Evolutionary conservation across 495 filamentous ascomycete genomes (phyloP).

Genomic region (Tuber microsphaerosporum): DNA sequence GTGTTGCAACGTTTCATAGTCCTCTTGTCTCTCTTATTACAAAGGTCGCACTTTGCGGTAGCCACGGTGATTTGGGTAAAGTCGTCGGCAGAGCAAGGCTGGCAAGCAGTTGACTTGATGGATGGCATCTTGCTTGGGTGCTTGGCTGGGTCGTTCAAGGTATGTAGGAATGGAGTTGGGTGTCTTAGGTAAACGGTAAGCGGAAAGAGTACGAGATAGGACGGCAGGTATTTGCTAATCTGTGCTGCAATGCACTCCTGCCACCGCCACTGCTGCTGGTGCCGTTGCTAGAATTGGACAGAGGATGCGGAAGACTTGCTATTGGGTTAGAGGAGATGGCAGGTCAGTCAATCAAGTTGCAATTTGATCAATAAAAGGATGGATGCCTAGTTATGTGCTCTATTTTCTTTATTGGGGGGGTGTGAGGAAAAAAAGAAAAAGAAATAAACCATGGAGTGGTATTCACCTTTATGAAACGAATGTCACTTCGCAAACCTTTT

Average conservation of each 20-base stretch:
- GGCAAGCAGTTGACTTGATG: slow-evolving; percentile 3
- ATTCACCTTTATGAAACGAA: slow-evolving; percentile 1
- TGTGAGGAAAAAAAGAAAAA: not conserved
- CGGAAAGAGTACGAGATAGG: not conserved
- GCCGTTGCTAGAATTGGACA: not conserved
- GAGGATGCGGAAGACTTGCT: not conserved
- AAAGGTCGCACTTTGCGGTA: slow-evolving; percentile 52
- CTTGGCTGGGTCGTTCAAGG: not conserved
- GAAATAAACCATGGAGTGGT: not conserved
- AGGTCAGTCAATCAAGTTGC: not conserved
- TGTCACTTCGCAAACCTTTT: not conserved
- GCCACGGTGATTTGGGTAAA: slow-evolving; percentile 43
- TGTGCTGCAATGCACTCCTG: not conserved
- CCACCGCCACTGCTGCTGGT: not conserved
- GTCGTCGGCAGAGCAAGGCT: slow-evolving; percentile 29
- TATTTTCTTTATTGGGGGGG: not conserved
- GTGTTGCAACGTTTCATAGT: slow-evolving; percentile 47
- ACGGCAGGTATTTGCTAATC: not conserved
- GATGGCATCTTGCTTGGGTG: slow-evolving; percentile 18
- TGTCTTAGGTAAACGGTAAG: not conserved
- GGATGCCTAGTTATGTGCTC: not conserved
- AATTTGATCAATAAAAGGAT: not conserved
- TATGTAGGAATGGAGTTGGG: not conserved
- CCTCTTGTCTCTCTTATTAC: slow-evolving; percentile 45
- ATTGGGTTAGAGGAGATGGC: not conserved